Evolutionary conservation across 164 flowering plant genomes (phyloP).

Genomic region (Vitis rupestris): DNA sequence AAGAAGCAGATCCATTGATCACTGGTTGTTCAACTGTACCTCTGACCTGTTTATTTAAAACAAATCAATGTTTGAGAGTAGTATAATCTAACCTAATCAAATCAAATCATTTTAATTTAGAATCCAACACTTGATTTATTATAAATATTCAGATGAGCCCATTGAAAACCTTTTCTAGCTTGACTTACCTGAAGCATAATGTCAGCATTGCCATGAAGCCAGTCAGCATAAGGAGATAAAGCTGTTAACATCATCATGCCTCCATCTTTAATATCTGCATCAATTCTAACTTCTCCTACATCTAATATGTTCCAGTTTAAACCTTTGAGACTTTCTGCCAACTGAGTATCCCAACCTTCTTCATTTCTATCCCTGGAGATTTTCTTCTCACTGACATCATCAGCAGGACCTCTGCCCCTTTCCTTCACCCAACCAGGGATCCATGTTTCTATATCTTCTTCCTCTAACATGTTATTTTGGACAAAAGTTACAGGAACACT

Average conservation of each 20-base stretch:
- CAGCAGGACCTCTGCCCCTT: conserved; percentile 42
- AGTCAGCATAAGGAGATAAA: conserved; percentile 81
- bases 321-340: conserved; percentile 89
- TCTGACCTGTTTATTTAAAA: conserved; percentile 57
- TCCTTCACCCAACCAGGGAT: conserved; percentile 63
- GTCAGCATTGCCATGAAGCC: conserved; percentile 99
- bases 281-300: conserved; percentile 93
- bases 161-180: conserved; percentile 5
- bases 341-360: conserved; percentile 84
- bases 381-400: conserved; percentile 62
- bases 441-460: conserved; percentile 62
- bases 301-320: conserved; percentile 89
- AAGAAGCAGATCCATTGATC: conserved; percentile 90
- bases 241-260: conserved; percentile 98
- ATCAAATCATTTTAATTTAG: not conserved
- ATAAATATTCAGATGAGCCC: not conserved
- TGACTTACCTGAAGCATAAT: conserved; percentile 76
- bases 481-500: conserved; percentile 81
- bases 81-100: not conserved
- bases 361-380: conserved; percentile 68
- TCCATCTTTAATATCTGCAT: conserved; percentile 99
- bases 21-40: conserved; percentile 97
- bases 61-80: not conserved
- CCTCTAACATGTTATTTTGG: conserved; percentile 46
- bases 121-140: not conserved